Base-by-base conservation (phyloP, 1,284 basidiomycete species). In the Trichosporon sp. region DNA sequence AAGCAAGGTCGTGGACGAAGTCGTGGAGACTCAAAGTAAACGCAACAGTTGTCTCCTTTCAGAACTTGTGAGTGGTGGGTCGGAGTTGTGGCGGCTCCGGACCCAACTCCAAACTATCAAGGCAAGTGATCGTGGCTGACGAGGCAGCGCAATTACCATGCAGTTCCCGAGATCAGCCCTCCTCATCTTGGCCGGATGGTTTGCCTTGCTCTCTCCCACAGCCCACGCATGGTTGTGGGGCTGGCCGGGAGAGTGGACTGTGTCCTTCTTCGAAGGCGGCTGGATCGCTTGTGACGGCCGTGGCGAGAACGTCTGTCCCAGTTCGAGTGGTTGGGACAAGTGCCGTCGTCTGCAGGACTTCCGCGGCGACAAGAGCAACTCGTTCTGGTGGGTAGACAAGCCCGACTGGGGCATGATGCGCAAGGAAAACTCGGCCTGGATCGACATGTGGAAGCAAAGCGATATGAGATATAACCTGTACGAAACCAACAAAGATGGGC, bases 181-280 rank as follows among this genome's bases (percentile, higher is more conserved):
- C 19, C 51, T 54, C 21, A 54, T 54, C 51, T 12, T 54, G 51
- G 51, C 51, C 8, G 51, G 51, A 10, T 54, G 51, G 51, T 54
- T 54, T 16, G 51, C 21, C 19, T 7, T 54, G 4, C 51, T 54
- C 6, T 19, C 51, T 10, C 51, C 51, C 5, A 26, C 19, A 21
- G 51, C 51, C 51, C 51, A 26, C 8, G 51, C 51, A 5, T 54
- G 51, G 51, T 16, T 54, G 16, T 54, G 51, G 51, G 51, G 51
- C 8, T 54, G 51, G 51, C 51, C 51, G 51, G 16, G 16, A 16
- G 51, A 54, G 51, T 54, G 51, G 51, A 54, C 51, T 6, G 8
- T 54, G 2, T 54, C 51, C 19, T 6, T 8, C 7, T 16, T 54
- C 8, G 51, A 54, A 3, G 11, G 16, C 46, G 51, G 51, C 19